These are phyloP conservation scores for Venustampulla echinocandica DNA, from an alignment of 495 filamentous ascomycete species.

Conservation along the genomic window DNA sequence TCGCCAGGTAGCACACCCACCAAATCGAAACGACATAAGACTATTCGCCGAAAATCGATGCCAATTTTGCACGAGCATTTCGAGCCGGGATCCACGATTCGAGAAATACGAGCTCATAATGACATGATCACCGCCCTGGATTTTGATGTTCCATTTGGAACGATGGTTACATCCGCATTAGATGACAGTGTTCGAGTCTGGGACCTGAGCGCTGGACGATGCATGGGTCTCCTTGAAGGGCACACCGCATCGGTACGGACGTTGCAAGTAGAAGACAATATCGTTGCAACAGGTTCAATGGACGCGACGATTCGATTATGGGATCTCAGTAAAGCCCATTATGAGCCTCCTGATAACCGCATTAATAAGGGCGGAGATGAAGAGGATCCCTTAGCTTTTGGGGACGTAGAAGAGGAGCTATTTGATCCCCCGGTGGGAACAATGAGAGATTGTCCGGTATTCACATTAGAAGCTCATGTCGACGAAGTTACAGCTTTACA, in stretches of 20 bases:
- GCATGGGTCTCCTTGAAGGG: conserved; percentile 82
- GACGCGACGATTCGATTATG: conserved; percentile 92
- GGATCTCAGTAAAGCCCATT: conserved; percentile 64
- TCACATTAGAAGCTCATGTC: conserved; percentile 81
- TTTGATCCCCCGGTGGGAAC: conserved; percentile 57
- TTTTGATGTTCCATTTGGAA: conserved; percentile 93
- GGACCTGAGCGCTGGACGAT: conserved; percentile 89
- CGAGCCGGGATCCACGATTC: conserved; percentile 80
- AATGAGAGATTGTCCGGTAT: conserved; percentile 80
- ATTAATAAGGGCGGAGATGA: conserved; percentile 57
- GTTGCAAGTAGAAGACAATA: conserved; percentile 90
- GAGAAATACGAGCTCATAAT: conserved; percentile 77
- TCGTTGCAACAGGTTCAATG: conserved; percentile 90
- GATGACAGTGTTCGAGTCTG: conserved; percentile 97
- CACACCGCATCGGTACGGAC: conserved; percentile 91
- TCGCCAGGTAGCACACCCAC: conserved; percentile 44
- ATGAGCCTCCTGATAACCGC: conserved; percentile 52
- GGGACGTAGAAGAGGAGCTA: conserved; percentile 49
- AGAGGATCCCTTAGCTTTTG: conserved; percentile 51
- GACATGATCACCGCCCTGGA: conserved; percentile 87
- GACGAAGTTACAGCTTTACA: conserved; percentile 92
- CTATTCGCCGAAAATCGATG: conserved; percentile 68
- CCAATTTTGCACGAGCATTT: conserved; percentile 95
- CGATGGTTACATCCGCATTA: conserved; percentile 87
- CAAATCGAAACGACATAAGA: conserved; percentile 54